A percentile compares a stretch with the other conserved stretches of the same genome.
Evolutionary conservation across 2,329 filamentous ascomycete genomes (phyloP).

Genomic region (Aspergillus fijiensis): DNA sequence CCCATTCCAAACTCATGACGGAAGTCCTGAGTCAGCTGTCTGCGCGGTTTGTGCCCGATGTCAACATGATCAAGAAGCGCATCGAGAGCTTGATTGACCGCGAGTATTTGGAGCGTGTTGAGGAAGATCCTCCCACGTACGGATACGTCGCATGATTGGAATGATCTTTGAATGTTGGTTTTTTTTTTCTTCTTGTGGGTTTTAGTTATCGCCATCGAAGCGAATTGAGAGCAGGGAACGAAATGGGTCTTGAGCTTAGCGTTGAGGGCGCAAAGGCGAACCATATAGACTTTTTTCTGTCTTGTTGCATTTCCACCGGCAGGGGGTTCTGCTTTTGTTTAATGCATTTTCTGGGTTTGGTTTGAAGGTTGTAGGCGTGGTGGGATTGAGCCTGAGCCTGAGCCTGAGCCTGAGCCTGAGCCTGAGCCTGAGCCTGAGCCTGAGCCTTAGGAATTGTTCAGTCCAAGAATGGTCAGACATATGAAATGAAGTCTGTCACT

Average conservation of each 20-base stretch:
- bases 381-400: too few species aligned
- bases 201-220: not conserved
- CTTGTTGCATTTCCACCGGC: not conserved
- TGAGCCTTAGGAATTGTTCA: too few species aligned
- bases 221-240: not conserved
- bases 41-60: slow-evolving; percentile 51
- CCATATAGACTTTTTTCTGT: slow-evolving; percentile 4
- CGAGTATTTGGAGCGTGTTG: slow-evolving; percentile 51
- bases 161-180: not conserved
- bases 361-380: too few species aligned
- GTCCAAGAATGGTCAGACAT: too few species aligned
- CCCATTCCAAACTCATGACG: slow-evolving; percentile 51
- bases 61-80: slow-evolving; percentile 54
- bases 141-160: slow-evolving; percentile 42
- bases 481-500: too few species aligned
- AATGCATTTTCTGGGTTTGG: too few species aligned
- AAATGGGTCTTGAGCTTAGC: slow-evolving; percentile 23
- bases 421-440: too few species aligned
- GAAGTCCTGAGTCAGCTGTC: slow-evolving; percentile 52
- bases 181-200: not conserved
- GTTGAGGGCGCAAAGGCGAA: slow-evolving; percentile 20
- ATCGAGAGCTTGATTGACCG: slow-evolving; percentile 56
- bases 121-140: slow-evolving; percentile 47
- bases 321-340: too few species aligned
- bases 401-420: too few species aligned